Conservation (phyloP, 2,329 filamentous ascomycete genomes). For the Simplicillium aogashimaense region DNA sequence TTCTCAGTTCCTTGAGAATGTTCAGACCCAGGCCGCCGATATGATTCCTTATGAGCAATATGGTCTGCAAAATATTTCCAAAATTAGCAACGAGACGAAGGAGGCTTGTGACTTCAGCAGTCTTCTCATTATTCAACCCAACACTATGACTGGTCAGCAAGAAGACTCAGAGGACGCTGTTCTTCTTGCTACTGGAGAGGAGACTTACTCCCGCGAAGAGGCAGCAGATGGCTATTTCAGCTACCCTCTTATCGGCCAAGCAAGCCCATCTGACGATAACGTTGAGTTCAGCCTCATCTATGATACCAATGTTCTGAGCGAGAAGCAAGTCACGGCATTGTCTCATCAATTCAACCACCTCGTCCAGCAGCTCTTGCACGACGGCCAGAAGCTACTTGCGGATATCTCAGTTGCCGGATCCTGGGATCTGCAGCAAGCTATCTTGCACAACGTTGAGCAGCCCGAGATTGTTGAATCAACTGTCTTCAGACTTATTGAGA, state of each 20-base stretch:
- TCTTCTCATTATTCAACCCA: constrained; percentile 17
- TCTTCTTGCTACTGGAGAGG: constrained; percentile 6
- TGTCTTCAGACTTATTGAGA: background rate
- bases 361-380: constrained; percentile 7
- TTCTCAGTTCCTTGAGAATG: constrained; percentile 28
- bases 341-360: constrained; percentile 10
- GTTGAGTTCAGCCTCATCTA: constrained; percentile 12
- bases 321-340: constrained; percentile 8
- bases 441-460: constrained; percentile 5
- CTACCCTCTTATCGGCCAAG: too few species aligned
- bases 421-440: background rate
- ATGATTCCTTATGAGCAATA: constrained; percentile 18
- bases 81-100: constrained; percentile 3
- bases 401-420: constrained; percentile 5
- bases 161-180: constrained; percentile 2
- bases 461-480: constrained; percentile 4
- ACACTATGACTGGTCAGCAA: background rate
- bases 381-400: constrained; percentile 7
- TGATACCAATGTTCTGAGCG: constrained; percentile 4
- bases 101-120: constrained; percentile 15
- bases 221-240: too few species aligned
- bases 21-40: constrained; percentile 13
- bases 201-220: constrained; percentile 10
- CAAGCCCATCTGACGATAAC: constrained; percentile 5
- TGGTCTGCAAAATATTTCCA: constrained; percentile 19